These are phyloP conservation scores for Staphylotrichum longicolle DNA, from an alignment of 495 filamentous ascomycete species.

Conservation along the genomic window DNA sequence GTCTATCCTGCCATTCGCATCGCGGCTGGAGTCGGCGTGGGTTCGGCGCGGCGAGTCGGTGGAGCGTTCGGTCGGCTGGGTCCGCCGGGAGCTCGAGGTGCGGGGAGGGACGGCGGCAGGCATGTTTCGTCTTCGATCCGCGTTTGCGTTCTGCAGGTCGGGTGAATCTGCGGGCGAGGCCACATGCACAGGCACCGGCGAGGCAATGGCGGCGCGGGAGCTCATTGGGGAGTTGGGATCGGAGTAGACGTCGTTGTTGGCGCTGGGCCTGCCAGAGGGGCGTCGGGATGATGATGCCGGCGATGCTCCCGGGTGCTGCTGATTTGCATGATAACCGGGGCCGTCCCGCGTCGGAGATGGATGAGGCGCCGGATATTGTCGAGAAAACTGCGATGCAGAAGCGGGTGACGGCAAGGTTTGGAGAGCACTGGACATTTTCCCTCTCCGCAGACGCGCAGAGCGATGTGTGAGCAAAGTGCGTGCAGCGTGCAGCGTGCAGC, in stretches of 20 bases:
- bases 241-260: slow-evolving; percentile 51
- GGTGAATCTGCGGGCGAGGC: slow-evolving; percentile 40
- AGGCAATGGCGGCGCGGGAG: slow-evolving; percentile 46
- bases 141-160: slow-evolving; percentile 43
- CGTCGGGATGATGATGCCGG: slow-evolving; percentile 43
- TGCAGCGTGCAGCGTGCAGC: slow-evolving; percentile 11
- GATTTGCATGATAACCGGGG: slow-evolving; percentile 43
- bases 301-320: slow-evolving; percentile 37
- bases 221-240: slow-evolving; percentile 48
- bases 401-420: slow-evolving; percentile 38
- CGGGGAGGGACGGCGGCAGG: slow-evolving; percentile 58
- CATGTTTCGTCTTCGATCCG: slow-evolving; percentile 43
- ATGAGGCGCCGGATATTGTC: slow-evolving; percentile 42
- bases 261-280: slow-evolving; percentile 52
- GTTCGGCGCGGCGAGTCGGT: slow-evolving; percentile 41
- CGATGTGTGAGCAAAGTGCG: slow-evolving; percentile 13
- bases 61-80: slow-evolving; percentile 42
- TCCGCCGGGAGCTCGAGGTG: slow-evolving; percentile 52
- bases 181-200: slow-evolving; percentile 49
- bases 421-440: slow-evolving; percentile 56
- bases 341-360: slow-evolving; percentile 45
- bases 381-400: slow-evolving; percentile 46
- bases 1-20: slow-evolving; percentile 33
- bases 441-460: slow-evolving; percentile 29
- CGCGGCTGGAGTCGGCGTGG: slow-evolving; percentile 39